Percentiles rank a stretch among this genome's conserved stretches.
phyloP scores from a whole-genome alignment of 257 asterid species.

The Solanum corneliomulleri region DNA sequence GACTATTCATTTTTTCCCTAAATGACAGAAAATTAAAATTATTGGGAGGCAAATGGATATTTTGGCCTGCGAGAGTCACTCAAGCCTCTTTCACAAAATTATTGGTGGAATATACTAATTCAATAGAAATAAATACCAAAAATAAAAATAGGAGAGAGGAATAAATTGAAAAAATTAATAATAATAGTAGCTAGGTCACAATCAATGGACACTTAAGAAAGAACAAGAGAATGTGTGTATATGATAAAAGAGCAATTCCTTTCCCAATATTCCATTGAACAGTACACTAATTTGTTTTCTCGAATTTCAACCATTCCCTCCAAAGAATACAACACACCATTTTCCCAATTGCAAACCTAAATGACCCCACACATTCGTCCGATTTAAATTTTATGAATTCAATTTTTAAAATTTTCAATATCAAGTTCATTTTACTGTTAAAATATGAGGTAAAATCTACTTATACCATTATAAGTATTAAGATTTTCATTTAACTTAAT shows the following conservation, averaged over 20 bases:
- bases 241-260: neutral
- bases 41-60: neutral
- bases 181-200: neutral
- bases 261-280: constrained; percentile 32
- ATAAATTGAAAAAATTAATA: neutral
- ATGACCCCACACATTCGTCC: neutral
- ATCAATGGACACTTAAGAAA: neutral
- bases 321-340: neutral
- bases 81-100: neutral
- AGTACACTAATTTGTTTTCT: constrained; percentile 23
- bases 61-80: neutral
- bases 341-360: neutral
- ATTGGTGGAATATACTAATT: neutral
- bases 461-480: neutral
- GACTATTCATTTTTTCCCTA: neutral
- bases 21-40: neutral
- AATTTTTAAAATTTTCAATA: neutral
- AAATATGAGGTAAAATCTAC: neutral
- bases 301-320: constrained; percentile 39
- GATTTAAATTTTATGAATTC: neutral
- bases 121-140: neutral
- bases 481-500: neutral
- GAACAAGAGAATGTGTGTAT: neutral
- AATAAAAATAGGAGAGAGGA: neutral
- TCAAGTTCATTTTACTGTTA: neutral